phyloP scores from a whole-genome alignment of 2,329 filamentous ascomycete species.

The Exophiala aquamarina region DNA sequence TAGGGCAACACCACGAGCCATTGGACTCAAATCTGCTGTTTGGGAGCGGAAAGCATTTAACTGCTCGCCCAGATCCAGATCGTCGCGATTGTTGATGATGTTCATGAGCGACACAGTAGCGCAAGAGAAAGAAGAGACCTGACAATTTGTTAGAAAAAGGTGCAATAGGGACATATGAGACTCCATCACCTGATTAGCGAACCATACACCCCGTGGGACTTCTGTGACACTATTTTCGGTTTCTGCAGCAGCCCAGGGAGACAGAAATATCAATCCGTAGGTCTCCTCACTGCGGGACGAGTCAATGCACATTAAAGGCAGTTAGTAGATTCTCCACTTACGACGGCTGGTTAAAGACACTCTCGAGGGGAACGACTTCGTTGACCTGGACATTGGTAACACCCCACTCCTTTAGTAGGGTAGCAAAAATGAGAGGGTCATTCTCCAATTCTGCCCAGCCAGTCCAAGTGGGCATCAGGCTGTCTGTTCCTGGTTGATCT shows the following conservation, averaged over 20 bases:
- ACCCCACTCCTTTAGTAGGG: constrained; percentile 76
- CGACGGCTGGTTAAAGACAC: constrained; percentile 22
- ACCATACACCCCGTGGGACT: constrained; percentile 75
- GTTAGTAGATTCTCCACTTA: constrained; percentile 14
- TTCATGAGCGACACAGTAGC: constrained; percentile 92
- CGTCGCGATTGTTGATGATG: constrained; percentile 80
- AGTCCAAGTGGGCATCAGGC: constrained; percentile 30
- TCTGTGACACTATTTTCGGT: constrained; percentile 50
- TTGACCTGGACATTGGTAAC: constrained; percentile 71
- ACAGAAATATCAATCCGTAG: constrained; percentile 86
- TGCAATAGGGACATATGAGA: background rate
- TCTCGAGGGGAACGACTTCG: constrained; percentile 73
- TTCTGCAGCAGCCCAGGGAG: constrained; percentile 66
- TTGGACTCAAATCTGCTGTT: constrained; percentile 67
- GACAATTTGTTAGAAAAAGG: constrained; percentile 9
- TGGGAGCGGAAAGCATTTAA: constrained; percentile 71
- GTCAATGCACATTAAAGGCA: background rate
- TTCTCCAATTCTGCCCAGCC: constrained; percentile 83
- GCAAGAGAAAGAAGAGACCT: constrained; percentile 82
- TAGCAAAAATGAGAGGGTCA: constrained; percentile 81
- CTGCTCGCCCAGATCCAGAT: constrained; percentile 66
- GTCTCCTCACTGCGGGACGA: constrained; percentile 63
- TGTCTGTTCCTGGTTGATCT: no score
- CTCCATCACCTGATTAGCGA: constrained; percentile 76
- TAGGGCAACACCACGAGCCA: constrained; percentile 73